These are phyloP conservation scores for Dendrobium catenatum DNA, from an alignment of 106 monocot species.

Conservation along the genomic window DNA sequence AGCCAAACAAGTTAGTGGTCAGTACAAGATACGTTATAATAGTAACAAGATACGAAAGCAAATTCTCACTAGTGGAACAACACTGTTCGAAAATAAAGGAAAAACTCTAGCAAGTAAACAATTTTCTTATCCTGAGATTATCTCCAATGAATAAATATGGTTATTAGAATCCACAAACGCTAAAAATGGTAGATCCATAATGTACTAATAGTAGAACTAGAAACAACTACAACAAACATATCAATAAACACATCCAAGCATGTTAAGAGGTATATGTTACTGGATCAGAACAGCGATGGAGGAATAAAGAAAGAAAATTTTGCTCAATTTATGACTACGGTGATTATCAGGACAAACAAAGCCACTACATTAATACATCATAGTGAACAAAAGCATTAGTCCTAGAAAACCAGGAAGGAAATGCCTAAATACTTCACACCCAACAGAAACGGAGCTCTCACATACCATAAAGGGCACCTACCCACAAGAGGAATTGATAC, in stretches of 20 bases:
- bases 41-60: no score
- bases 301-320: neutral
- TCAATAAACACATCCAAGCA: neutral
- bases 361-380: conserved; percentile 3
- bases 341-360: neutral
- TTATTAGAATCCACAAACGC: neutral
- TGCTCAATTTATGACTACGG: neutral
- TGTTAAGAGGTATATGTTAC: conserved; percentile 1
- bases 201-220: neutral
- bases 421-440: neutral
- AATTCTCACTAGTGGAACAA: no score
- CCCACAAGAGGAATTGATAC: neutral
- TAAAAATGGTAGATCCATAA: neutral
- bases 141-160: neutral
- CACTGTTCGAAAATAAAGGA: no score
- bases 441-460: neutral
- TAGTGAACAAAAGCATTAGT: neutral
- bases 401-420: neutral
- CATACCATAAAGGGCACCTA: neutral
- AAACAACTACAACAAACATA: neutral
- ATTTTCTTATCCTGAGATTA: neutral
- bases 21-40: no score
- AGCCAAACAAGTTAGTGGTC: no score
- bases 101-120: neutral
- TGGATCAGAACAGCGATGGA: neutral